phyloP scores from a whole-genome alignment of 768 basidiomycete genomes.

The Tricholoma furcatifolium region DNA sequence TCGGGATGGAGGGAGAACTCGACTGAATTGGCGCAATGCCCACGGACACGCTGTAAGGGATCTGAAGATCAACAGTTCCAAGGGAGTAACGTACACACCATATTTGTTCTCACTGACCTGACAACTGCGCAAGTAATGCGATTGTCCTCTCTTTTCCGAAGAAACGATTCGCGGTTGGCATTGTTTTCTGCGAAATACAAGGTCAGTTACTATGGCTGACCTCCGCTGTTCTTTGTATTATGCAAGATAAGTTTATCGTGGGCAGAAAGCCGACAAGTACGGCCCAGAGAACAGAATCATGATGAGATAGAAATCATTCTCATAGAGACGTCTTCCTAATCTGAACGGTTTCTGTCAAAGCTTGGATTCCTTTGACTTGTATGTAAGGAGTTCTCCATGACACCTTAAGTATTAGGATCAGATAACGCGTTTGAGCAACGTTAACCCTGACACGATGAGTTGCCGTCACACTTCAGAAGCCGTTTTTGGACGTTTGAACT shows the following conservation, averaged over 20 bases:
- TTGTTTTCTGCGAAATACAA: no score
- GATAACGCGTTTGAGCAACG: slow-evolving; percentile 20
- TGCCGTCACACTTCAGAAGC: slow-evolving; percentile 21
- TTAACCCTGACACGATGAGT: slow-evolving; percentile 25
- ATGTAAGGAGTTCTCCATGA: slow-evolving; percentile 17
- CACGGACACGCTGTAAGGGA: background rate
- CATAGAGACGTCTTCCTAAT: slow-evolving; percentile 24
- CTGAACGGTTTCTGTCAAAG: slow-evolving; percentile 41
- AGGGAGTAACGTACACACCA: background rate
- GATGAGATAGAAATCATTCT: slow-evolving; percentile 13
- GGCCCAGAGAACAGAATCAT: slow-evolving; percentile 18
- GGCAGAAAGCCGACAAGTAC: slow-evolving; percentile 26
- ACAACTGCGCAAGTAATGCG: no score
- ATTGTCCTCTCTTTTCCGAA: no score
- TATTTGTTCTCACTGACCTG: no score
- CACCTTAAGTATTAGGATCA: slow-evolving; percentile 19
- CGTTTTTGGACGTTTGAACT: slow-evolving; percentile 16
- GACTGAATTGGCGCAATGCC: background rate
- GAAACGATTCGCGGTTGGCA: no score
- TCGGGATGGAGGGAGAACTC: background rate
- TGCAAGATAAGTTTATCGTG: background rate
- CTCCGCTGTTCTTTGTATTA: background rate
- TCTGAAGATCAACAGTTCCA: background rate
- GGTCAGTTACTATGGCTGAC: background rate
- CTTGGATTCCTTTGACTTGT: slow-evolving; percentile 14